Conservation (phyloP, 75 land plant genomes). For the Picea glauca region DNA sequence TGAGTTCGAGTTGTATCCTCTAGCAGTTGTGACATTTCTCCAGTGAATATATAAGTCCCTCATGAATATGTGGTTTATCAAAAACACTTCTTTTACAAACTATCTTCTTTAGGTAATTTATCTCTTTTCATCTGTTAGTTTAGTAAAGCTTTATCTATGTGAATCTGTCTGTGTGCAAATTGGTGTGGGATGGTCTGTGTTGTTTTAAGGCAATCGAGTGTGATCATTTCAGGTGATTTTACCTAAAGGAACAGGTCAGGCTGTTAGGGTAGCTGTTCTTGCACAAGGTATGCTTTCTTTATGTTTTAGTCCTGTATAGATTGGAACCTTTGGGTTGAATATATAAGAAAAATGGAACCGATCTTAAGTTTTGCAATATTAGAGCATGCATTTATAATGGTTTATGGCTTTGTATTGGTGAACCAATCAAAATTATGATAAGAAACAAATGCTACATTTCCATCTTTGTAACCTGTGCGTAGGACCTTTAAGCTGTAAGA, state of each 20-base stretch:
- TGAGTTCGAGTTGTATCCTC: constrained; percentile 2
- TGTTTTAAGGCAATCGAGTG: not conserved
- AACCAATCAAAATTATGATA: not conserved
- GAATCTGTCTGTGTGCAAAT: not conserved
- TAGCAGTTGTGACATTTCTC: not conserved
- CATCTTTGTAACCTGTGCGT: not conserved
- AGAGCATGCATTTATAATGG: not conserved
- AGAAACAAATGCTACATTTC: not conserved
- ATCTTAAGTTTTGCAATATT: not conserved
- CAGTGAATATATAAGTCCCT: too few species aligned
- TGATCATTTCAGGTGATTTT: constrained; percentile 62
- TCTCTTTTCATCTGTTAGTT: not conserved
- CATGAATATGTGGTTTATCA: not conserved
- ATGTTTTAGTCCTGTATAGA: not conserved
- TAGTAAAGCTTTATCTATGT: not conserved
- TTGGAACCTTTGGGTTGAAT: not conserved
- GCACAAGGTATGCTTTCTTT: constrained; percentile 67
- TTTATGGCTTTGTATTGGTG: not conserved
- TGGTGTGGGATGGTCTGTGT: not conserved
- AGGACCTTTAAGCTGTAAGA: not conserved
- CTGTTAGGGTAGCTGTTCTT: constrained; percentile 87
- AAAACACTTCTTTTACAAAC: not conserved
- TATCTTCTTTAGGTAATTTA: not conserved
- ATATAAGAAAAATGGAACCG: not conserved
- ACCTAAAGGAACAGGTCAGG: constrained; percentile 97